Base-by-base conservation (phyloP, 306 rosid genomes). In the Erythrophleum fordii region DNA sequence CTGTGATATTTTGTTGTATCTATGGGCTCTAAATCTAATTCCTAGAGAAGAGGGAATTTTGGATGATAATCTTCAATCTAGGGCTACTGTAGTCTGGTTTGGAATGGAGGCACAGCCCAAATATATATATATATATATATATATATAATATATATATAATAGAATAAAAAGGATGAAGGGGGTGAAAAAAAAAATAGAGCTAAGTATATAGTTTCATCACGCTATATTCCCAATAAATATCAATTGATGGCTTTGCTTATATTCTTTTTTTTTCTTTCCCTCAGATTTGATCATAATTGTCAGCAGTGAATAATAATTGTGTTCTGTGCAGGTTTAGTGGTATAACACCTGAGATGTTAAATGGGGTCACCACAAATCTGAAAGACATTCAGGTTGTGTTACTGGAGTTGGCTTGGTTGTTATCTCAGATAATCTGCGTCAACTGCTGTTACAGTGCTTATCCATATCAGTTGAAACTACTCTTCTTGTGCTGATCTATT, bases 311-410 rank as follows among this genome's bases (percentile, higher is more conserved):
- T 66, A 51, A 67, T 56, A 48, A 25, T 77, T 39, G 41, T 71
- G 60, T 34, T 10, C 39, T 77, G 60, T 77, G 86, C 96, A 95
- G 99, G 90, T 95, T 23, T 81, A 95, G 99, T 87, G 99, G 99
- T 83, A 95, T 95, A 81, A 95, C 99, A 0, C 62, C 88, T 75
- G 97, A 91, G 86, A 90, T 92, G 99, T 81, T 95, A 90, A 83
- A 83, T 81, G 96, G 82, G 76, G 98, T 95, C 89, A 89, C 94
- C 9, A 95, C 97, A 69, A 89, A 77, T 83, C 91, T 95, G 78
- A 81, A 81, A 83, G 97, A 95, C 67, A 87, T 93, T 88, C 99
- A 95, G 99, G 99, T 95, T 85, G 13, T 73, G 73, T 56, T 66
- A 46, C 81, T 71, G 75, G 73, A 29, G n/a, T 41, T 68, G 42